These are phyloP conservation scores for Eucalyptus brandiana DNA, from an alignment of 345 rosid genomes.

Conservation along the genomic window DNA sequence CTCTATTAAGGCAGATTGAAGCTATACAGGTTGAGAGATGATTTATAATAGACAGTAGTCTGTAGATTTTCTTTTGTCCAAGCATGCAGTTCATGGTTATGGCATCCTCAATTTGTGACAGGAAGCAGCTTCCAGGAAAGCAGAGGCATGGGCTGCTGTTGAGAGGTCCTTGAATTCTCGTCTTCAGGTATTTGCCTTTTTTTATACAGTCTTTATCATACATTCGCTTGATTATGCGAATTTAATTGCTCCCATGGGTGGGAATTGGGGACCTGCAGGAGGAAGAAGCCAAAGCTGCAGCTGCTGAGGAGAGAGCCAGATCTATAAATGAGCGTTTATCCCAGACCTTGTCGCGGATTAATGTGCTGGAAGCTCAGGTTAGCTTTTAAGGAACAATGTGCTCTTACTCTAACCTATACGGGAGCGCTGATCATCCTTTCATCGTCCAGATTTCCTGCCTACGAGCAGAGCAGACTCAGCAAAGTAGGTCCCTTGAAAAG, in stretches of 20 bases:
- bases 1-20: slow-evolving; percentile 94
- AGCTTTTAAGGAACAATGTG: not conserved
- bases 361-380: slow-evolving; percentile 99
- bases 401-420: not conserved
- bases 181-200: slow-evolving; percentile 51
- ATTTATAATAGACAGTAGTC: not conserved
- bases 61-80: not conserved
- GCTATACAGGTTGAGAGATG: slow-evolving; percentile 71
- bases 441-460: slow-evolving; percentile 77
- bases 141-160: slow-evolving; percentile 97
- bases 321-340: slow-evolving; percentile 88
- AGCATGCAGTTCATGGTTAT: not conserved
- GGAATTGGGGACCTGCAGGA: slow-evolving; percentile 30
- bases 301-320: slow-evolving; percentile 91
- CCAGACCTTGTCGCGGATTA: slow-evolving; percentile 85
- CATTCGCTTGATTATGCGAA: not conserved
- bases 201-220: not conserved
- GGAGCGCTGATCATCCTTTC: not conserved
- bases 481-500: slow-evolving; percentile 90
- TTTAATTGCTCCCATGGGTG: not conserved
- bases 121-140: slow-evolving; percentile 89
- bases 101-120: slow-evolving; percentile 1
- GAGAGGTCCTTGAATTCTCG: slow-evolving; percentile 86
- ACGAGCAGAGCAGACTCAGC: slow-evolving; percentile 91
- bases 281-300: slow-evolving; percentile 87